phyloP scores from a whole-genome alignment of 768 basidiomycete genomes.

The Termitomyces sp. region DNA sequence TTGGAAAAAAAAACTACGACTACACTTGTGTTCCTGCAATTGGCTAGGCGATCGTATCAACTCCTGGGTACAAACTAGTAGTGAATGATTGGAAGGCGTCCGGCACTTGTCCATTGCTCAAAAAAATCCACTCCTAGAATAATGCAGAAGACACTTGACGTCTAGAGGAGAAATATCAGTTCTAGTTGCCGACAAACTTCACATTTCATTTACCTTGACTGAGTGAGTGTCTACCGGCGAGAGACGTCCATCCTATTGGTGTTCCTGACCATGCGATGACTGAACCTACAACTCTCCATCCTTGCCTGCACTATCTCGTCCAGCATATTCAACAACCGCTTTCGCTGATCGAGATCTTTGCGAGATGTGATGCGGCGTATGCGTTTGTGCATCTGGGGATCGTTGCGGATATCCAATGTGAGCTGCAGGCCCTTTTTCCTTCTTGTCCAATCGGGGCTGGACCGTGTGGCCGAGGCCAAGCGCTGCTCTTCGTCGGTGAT shows the following conservation, averaged over 20 bases:
- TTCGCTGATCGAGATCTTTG: conserved; percentile 22
- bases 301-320: conserved; percentile 70
- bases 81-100: background rate
- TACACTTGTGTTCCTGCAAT: background rate
- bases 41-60: background rate
- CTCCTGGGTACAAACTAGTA: background rate
- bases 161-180: background rate
- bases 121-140: background rate
- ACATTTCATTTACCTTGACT: background rate
- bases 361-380: conserved; percentile 12
- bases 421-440: conserved; percentile 61
- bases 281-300: conserved; percentile 72
- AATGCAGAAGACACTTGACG: background rate
- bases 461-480: conserved; percentile 17
- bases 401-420: conserved; percentile 25
- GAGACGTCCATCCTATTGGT: conserved; percentile 31
- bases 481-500: conserved; percentile 11
- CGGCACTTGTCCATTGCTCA: background rate
- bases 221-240: conserved; percentile 16
- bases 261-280: conserved; percentile 53
- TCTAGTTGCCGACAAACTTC: background rate
- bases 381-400: conserved; percentile 17
- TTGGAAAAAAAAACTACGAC: background rate
- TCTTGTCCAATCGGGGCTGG: conserved; percentile 45
- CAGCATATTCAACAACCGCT: conserved; percentile 63